A percentile compares a stretch with the other conserved stretches of the same genome.
These are phyloP conservation scores for Ganoderma leucocontextum DNA, from an alignment of 1,284 basidiomycete genomes.

Conservation along the genomic window DNA sequence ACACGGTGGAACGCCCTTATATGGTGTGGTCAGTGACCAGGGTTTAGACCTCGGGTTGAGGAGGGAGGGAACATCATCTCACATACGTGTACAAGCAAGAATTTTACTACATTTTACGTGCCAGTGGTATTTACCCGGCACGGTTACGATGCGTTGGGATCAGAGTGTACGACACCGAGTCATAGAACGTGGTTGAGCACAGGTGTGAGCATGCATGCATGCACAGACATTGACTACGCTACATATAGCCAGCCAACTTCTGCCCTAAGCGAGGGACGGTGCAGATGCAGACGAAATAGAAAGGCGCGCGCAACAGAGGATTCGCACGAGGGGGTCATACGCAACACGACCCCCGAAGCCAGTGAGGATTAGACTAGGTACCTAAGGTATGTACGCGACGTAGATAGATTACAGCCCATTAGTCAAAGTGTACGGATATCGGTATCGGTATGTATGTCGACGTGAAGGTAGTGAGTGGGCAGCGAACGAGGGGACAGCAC, in stretches of 20 bases:
- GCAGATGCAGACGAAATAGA: neutral
- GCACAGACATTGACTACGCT: neutral
- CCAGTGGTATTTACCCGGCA: too few species aligned
- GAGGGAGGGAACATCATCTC: neutral
- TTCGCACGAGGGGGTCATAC: neutral
- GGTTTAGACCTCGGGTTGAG: neutral
- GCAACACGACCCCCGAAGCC: neutral
- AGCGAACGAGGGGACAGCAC: conserved; percentile 32
- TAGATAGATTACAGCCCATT: conserved; percentile 34
- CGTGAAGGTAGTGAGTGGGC: conserved; percentile 21
- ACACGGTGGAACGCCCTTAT: neutral
- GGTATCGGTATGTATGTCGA: conserved; percentile 22
- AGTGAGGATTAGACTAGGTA: conserved; percentile 3
- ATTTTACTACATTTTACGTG: neutral
- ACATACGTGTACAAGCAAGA: neutral
- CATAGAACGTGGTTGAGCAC: neutral
- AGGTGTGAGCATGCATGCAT: neutral
- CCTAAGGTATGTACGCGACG: conserved; percentile 13
- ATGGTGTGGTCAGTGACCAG: neutral
- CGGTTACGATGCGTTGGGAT: neutral
- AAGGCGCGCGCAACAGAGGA: neutral
- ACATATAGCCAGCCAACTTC: neutral
- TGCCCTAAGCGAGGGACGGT: neutral
- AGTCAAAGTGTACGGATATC: conserved; percentile 24
- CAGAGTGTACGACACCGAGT: neutral